phyloP scores from a whole-genome alignment of 2,329 filamentous ascomycete species.

The Cyphellophora attinorum region DNA sequence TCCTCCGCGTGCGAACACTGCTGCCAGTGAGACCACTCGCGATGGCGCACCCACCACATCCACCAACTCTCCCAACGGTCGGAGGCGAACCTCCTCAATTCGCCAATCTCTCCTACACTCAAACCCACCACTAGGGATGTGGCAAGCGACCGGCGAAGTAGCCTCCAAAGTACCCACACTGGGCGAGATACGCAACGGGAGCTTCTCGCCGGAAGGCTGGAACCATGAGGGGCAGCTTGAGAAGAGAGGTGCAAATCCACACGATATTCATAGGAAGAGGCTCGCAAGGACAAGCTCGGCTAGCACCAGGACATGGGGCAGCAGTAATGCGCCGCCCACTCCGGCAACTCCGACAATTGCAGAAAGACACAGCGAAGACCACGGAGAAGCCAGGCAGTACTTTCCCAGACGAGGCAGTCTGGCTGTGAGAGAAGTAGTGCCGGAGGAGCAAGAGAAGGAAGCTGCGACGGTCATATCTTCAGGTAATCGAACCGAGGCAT shows the following conservation, averaged over 20 bases:
- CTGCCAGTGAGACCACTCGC: constrained; percentile 1
- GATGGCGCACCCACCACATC: constrained; percentile 4
- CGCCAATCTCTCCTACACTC: constrained; percentile 20
- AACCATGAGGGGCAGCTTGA: constrained; percentile 23
- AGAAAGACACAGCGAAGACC: constrained; percentile 9
- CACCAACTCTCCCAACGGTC: constrained; percentile 3
- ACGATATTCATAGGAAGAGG: constrained; percentile 21
- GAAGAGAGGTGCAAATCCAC: constrained; percentile 20
- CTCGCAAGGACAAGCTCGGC: constrained; percentile 19
- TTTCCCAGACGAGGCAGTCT: constrained; percentile 10
- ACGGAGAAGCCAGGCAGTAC: constrained; percentile 6
- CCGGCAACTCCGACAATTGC: constrained; percentile 7
- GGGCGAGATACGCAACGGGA: constrained; percentile 22
- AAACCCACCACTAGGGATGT: constrained; percentile 23
- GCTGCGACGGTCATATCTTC: neutral
- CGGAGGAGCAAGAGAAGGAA: constrained; percentile 9
- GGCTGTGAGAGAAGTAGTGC: constrained; percentile 4
- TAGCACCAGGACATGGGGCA: constrained; percentile 15
- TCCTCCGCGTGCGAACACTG: neutral
- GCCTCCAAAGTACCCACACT: constrained; percentile 23
- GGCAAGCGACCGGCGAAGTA: constrained; percentile 24
- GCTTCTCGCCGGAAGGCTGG: constrained; percentile 22
- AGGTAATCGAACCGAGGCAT: neutral
- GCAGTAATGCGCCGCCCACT: constrained; percentile 6
- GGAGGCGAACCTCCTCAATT: constrained; percentile 13